Conservation (phyloP, 2,329 filamentous ascomycete genomes). For the Sporothrix sp. region DNA sequence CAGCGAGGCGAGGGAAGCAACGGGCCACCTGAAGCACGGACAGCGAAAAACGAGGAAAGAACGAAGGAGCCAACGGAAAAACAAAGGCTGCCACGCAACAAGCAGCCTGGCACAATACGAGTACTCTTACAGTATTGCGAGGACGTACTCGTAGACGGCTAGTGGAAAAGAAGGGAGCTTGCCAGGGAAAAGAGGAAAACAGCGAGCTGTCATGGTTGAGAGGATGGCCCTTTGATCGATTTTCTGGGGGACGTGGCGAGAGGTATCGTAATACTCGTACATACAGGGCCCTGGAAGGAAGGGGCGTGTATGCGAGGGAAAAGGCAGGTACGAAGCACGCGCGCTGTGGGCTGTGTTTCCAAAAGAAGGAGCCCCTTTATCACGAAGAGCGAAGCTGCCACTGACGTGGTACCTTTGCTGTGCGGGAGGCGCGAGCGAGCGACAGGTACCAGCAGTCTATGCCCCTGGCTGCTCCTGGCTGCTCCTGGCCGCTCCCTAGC, state of each 20-base stretch:
- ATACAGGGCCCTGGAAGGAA: too few species aligned
- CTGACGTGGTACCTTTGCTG: not conserved
- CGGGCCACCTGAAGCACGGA: not conserved
- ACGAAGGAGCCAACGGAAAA: not conserved
- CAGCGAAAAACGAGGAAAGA: not conserved
- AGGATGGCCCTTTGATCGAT: conserved; percentile 4
- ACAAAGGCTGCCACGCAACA: too few species aligned
- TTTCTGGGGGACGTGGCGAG: conserved; percentile 7
- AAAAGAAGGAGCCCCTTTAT: too few species aligned
- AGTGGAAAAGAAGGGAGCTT: not conserved
- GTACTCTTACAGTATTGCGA: not conserved
- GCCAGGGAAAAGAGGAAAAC: not conserved
- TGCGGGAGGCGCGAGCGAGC: not conserved
- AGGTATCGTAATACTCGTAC: too few species aligned
- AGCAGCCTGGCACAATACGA: too few species aligned
- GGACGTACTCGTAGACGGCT: not conserved
- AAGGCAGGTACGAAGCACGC: not conserved
- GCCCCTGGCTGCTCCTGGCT: not conserved
- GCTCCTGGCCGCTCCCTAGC: not conserved
- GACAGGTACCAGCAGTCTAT: not conserved
- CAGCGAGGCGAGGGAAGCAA: not conserved
- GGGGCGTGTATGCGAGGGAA: conserved; percentile 1
- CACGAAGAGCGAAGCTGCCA: too few species aligned
- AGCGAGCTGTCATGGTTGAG: too few species aligned
- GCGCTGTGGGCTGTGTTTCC: not conserved